phyloP scores from a whole-genome alignment of 805 yeast species.

The Starmerella etchellsii region DNA sequence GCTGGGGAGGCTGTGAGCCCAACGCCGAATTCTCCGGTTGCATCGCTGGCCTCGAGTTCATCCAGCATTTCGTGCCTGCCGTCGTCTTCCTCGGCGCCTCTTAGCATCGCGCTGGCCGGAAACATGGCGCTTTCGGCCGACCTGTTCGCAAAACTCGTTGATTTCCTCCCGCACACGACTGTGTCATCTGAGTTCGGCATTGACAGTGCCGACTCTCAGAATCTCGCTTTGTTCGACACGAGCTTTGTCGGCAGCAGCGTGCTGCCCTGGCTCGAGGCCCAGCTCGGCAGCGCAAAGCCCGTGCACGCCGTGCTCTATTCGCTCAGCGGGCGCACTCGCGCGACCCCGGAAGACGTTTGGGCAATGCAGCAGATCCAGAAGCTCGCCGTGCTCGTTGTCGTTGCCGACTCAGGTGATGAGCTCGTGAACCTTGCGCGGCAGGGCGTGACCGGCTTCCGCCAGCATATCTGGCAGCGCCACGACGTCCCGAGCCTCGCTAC shows the following conservation, averaged over 20 bases:
- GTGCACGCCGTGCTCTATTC: conserved; percentile 9
- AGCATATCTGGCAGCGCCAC: conserved; percentile 9
- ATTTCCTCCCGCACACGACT: not conserved
- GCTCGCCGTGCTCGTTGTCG: conserved; percentile 6
- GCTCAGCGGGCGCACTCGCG: not conserved
- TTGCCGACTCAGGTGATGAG: not conserved
- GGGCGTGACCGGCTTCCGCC: conserved; percentile 4
- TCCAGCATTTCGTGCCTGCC: no score
- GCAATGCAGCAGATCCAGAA: conserved; percentile 6
- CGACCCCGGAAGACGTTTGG: conserved; percentile 1
- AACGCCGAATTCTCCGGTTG: no score
- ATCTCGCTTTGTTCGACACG: not conserved
- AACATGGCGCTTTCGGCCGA: not conserved
- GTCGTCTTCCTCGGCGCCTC: no score
- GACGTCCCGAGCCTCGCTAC: conserved; percentile 7
- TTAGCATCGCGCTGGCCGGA: not conserved
- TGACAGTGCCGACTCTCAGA: not conserved
- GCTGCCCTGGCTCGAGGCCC: conserved; percentile 10
- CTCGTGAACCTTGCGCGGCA: not conserved
- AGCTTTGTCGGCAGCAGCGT: not conserved
- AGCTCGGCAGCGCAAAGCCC: conserved; percentile 1
- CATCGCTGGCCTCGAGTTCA: no score
- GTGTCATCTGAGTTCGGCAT: not conserved
- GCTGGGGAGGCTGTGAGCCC: no score
- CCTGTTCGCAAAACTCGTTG: not conserved